phyloP scores from a whole-genome alignment of 192 early-diverging fungal species.

The Umbelopsis sp. region DNA sequence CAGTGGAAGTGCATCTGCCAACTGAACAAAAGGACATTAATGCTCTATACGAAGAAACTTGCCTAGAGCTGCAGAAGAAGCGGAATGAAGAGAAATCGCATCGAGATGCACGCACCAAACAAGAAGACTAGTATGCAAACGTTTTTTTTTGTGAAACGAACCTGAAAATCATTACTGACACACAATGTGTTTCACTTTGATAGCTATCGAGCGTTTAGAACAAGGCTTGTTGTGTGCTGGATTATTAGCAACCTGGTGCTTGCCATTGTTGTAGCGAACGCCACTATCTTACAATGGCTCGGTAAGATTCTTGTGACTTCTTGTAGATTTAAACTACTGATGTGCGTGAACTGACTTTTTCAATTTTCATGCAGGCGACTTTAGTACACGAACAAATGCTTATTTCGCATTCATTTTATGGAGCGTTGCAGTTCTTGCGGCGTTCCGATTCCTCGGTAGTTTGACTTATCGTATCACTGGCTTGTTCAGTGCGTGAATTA shows the following conservation, averaged over 20 bases:
- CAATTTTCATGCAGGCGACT: background rate
- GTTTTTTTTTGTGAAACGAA: background rate
- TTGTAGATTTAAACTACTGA: conserved; percentile 33
- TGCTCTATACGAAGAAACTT: conserved; percentile 73
- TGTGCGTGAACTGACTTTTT: background rate
- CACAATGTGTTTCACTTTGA: background rate
- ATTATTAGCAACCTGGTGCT: conserved; percentile 78
- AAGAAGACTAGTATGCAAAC: conserved; percentile 68
- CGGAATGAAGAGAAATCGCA: conserved; percentile 44
- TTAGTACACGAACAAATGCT: conserved; percentile 42
- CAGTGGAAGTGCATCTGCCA: conserved; percentile 74
- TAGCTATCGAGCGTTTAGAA: conserved; percentile 80
- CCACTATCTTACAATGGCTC: conserved; percentile 32
- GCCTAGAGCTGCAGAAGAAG: conserved; percentile 53
- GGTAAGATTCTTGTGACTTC: conserved; percentile 25
- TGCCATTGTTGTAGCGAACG: conserved; percentile 67
- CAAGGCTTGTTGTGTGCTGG: conserved; percentile 79
- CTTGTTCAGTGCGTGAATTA: background rate
- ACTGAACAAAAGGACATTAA: conserved; percentile 75
- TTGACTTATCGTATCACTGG: conserved; percentile 62
- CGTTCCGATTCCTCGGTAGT: conserved; percentile 77
- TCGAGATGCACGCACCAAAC: conserved; percentile 68
- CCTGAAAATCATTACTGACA: background rate
- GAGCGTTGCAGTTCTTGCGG: conserved; percentile 73
- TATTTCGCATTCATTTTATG: conserved; percentile 87